phyloP scores from a whole-genome alignment of 75 land plant species.

The Pinus taeda region DNA sequence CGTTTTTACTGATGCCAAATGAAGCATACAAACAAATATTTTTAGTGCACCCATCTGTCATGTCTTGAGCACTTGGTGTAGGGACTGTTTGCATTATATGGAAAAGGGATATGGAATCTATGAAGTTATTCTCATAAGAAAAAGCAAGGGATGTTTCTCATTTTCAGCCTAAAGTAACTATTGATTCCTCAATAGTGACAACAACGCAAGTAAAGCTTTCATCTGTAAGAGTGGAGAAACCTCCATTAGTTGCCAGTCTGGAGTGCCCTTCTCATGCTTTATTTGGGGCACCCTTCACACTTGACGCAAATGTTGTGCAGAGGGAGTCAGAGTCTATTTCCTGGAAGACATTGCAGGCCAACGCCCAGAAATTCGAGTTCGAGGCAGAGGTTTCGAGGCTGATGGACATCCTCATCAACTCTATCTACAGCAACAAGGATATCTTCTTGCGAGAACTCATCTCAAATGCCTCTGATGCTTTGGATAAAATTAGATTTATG shows the following conservation, averaged over 20 bases:
- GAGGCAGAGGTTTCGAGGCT: too few species aligned
- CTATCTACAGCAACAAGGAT: too few species aligned
- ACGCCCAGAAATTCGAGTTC: too few species aligned
- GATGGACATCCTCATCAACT: too few species aligned
- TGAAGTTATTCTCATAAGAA: not conserved
- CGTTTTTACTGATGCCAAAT: constrained; percentile 37
- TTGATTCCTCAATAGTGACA: not conserved
- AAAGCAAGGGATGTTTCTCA: not conserved
- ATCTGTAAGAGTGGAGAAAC: constrained; percentile 59
- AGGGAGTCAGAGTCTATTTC: too few species aligned
- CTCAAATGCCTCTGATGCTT: too few species aligned
- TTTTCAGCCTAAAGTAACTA: not conserved
- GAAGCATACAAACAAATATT: constrained; percentile 77
- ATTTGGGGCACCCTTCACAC: constrained; percentile 70
- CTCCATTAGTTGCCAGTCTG: constrained; percentile 64
- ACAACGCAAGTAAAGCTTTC: constrained; percentile 48
- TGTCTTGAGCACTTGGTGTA: constrained; percentile 23
- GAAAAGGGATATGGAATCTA: constrained; percentile 40
- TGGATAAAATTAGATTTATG: too few species aligned
- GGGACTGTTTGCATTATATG: constrained; percentile 67
- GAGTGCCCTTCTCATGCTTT: constrained; percentile 85
- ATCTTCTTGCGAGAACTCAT: too few species aligned
- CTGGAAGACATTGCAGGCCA: too few species aligned
- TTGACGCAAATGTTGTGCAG: too few species aligned
- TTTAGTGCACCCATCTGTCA: constrained; percentile 50